These are phyloP conservation scores for Stipa capillata DNA, from an alignment of 176 grass and related monocot species.

Conservation along the genomic window DNA sequence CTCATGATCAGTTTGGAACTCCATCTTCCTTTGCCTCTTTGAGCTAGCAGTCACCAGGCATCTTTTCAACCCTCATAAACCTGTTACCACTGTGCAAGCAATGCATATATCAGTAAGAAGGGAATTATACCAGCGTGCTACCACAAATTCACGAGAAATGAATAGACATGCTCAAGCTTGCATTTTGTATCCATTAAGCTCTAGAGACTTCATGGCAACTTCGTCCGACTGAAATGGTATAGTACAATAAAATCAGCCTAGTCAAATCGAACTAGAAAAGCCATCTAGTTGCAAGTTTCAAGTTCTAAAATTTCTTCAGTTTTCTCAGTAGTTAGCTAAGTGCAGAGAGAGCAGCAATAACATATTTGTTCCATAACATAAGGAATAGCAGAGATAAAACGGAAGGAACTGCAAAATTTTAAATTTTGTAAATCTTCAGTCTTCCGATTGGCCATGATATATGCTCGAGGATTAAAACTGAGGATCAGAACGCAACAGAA, in stretches of 20 bases:
- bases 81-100: constrained; percentile 40
- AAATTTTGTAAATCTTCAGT: background rate
- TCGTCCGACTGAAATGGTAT: constrained; percentile 30
- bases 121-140: background rate
- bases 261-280: background rate
- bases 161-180: background rate
- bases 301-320: background rate
- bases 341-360: background rate
- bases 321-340: background rate
- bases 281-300: background rate
- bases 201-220: constrained; percentile 46
- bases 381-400: background rate
- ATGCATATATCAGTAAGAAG: background rate
- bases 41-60: constrained; percentile 46
- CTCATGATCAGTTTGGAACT: constrained; percentile 50
- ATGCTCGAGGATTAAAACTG: background rate
- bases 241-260: background rate
- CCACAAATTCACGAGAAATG: background rate
- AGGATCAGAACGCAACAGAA: background rate
- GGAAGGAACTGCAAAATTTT: background rate
- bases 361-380: background rate
- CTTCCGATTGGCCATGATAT: background rate
- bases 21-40: constrained; percentile 61
- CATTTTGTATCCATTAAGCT: constrained; percentile 78
- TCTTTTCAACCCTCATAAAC: constrained; percentile 61